Percentiles rank a stretch among this genome's conserved stretches.
phyloP scores from a whole-genome alignment of 768 basidiomycete species.

The Boletus pseudo-olivaceus region DNA sequence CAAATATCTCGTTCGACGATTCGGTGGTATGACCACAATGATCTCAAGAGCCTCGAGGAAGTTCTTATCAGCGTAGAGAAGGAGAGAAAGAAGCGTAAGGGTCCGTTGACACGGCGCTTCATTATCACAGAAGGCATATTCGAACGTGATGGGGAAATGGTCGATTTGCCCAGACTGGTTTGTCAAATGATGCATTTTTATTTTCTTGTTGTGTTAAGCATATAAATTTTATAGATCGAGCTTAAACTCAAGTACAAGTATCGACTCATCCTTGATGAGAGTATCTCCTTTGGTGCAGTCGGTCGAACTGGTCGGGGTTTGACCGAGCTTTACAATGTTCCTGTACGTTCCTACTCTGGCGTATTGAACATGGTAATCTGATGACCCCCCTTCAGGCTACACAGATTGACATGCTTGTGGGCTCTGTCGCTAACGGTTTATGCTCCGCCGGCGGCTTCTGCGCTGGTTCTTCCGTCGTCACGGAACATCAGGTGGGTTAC shows the following conservation, averaged over 20 bases:
- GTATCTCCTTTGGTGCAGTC: slow-evolving; percentile 88
- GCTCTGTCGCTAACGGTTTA: slow-evolving; percentile 82
- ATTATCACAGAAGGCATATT: slow-evolving; percentile 98
- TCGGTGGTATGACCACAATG: slow-evolving; percentile 96
- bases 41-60: slow-evolving; percentile 85
- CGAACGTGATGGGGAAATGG: slow-evolving; percentile 89
- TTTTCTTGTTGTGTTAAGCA: not conserved
- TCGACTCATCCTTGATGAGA: slow-evolving; percentile 91
- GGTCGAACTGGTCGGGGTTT: slow-evolving; percentile 92
- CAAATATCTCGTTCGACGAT: slow-evolving; percentile 90
- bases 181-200: slow-evolving; percentile 23
- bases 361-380: not conserved
- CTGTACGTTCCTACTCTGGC: slow-evolving; percentile 49
- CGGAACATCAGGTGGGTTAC: slow-evolving; percentile 75
- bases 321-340: slow-evolving; percentile 92
- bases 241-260: slow-evolving; percentile 96
- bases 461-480: slow-evolving; percentile 77
- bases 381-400: slow-evolving; percentile 49
- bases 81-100: slow-evolving; percentile 80
- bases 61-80: slow-evolving; percentile 81
- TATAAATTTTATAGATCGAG: slow-evolving; percentile 63
- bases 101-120: slow-evolving; percentile 83
- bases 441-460: slow-evolving; percentile 92
- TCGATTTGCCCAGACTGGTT: slow-evolving; percentile 89
- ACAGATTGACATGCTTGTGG: slow-evolving; percentile 94